phyloP scores from a whole-genome alignment of 1,139 yeast species.

The Entelexis paramagnoliae region DNA sequence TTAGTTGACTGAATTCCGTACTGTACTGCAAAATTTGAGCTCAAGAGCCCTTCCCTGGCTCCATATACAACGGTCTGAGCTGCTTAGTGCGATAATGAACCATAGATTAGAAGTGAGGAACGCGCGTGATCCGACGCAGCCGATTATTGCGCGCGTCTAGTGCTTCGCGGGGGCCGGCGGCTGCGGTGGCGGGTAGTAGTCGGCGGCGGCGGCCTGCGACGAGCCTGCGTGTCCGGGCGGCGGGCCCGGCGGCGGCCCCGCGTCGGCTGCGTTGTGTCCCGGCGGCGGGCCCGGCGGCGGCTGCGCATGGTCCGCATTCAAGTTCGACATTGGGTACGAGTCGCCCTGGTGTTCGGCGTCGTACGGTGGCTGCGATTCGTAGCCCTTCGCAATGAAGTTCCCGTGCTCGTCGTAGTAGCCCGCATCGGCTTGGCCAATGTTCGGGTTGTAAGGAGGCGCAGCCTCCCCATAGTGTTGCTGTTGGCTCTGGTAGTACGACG shows the following conservation, averaged over 20 bases:
- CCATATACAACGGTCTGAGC: too few relatives aligned
- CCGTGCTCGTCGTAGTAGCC: conserved; percentile 75
- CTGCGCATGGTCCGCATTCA: background rate
- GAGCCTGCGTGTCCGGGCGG: conserved; percentile 10
- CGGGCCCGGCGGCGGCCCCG: conserved; percentile 14
- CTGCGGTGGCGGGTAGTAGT: conserved; percentile 20
- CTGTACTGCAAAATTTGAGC: background rate
- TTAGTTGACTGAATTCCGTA: too few relatives aligned
- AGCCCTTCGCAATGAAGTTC: conserved; percentile 33
- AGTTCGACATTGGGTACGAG: background rate
- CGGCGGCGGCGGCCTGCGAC: conserved; percentile 1
- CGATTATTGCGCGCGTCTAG: too few relatives aligned
- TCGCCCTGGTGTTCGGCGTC: background rate
- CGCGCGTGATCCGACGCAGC: too few relatives aligned
- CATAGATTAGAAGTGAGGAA: too few relatives aligned
- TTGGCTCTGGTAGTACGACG: conserved; percentile 69
- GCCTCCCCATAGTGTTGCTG: conserved; percentile 34
- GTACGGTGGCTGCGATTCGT: conserved; percentile 3
- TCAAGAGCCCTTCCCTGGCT: too few relatives aligned
- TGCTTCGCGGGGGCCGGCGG: conserved; percentile 4
- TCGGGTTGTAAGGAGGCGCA: conserved; percentile 36
- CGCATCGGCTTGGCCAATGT: conserved; percentile 54
- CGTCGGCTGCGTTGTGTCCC: background rate
- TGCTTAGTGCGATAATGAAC: too few relatives aligned
- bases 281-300: conserved; percentile 14